phyloP scores from a whole-genome alignment of 129 eudicot genomes.

The Arctium lappa region DNA sequence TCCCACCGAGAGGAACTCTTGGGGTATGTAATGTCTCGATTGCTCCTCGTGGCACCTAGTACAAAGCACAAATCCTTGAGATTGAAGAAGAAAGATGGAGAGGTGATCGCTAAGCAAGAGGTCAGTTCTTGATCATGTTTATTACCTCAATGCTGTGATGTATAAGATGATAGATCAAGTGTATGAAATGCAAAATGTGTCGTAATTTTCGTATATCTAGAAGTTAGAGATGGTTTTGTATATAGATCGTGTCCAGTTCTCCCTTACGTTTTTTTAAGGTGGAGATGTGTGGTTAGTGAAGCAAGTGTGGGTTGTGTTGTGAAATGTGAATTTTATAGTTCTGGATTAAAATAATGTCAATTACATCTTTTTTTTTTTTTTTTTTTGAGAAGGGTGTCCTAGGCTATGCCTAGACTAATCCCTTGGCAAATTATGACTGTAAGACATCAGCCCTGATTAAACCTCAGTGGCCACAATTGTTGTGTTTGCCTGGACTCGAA shows the following conservation, averaged over 20 bases:
- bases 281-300: not conserved
- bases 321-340: slow-evolving; percentile 21
- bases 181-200: slow-evolving; percentile 2
- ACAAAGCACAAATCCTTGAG: slow-evolving; percentile 35
- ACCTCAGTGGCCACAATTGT: too few relatives aligned
- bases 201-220: not conserved
- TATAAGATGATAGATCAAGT: not conserved
- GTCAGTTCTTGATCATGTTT: slow-evolving; percentile 21
- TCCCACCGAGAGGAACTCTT: slow-evolving; percentile 87
- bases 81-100: slow-evolving; percentile 55
- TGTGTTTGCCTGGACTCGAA: too few relatives aligned
- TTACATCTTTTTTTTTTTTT: not conserved
- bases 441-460: too few relatives aligned
- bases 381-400: too few relatives aligned
- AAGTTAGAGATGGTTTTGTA: slow-evolving; percentile 20
- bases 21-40: slow-evolving; percentile 88
- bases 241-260: slow-evolving; percentile 10
- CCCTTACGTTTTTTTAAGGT: slow-evolving; percentile 20
- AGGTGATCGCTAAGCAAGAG: slow-evolving; percentile 13
- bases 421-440: too few relatives aligned
- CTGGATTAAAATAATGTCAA: not conserved
- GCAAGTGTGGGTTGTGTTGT: slow-evolving; percentile 5
- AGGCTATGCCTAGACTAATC: too few relatives aligned
- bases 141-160: not conserved
- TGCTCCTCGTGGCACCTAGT: slow-evolving; percentile 51